Conservation (phyloP, 2,329 filamentous ascomycete species). For the Botrytis paeoniae region DNA sequence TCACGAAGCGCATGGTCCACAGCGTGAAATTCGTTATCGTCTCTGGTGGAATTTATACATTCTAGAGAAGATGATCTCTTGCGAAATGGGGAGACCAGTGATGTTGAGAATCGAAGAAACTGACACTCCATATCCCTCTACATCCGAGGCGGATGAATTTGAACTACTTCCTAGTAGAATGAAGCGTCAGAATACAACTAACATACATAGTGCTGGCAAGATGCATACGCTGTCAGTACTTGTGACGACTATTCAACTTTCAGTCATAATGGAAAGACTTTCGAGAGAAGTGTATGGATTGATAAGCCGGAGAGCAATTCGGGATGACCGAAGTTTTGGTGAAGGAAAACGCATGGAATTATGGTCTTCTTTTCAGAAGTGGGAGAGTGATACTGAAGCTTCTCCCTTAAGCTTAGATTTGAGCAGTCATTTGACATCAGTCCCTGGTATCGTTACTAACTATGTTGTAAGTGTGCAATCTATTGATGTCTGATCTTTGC, state of each 20-base stretch:
- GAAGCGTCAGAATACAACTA: conserved; percentile 14
- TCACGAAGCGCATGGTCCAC: conserved; percentile 27
- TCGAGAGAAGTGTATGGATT: conserved; percentile 34
- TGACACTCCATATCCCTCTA: conserved; percentile 34
- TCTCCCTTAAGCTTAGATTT: conserved; percentile 34
- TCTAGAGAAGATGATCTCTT: conserved; percentile 36
- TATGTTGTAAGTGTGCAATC: conserved; percentile 30
- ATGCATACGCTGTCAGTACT: conserved; percentile 34
- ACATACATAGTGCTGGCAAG: conserved; percentile 27
- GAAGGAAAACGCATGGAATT: conserved; percentile 31
- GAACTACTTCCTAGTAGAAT: conserved; percentile 32
- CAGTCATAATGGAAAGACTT: conserved; percentile 31
- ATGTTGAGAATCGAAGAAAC: conserved; percentile 32
- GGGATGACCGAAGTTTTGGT: conserved; percentile 30
- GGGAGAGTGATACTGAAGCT: conserved; percentile 31
- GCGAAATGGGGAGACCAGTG: conserved; percentile 34
- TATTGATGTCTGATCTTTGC: background rate
- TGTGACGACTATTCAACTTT: conserved; percentile 31
- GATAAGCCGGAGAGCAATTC: conserved; percentile 31
- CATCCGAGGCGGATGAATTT: conserved; percentile 36
- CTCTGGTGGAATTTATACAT: conserved; percentile 38
- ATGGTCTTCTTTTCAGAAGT: conserved; percentile 29
- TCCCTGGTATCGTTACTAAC: conserved; percentile 35
- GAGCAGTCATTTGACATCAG: conserved; percentile 29
- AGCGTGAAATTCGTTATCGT: conserved; percentile 33